These are phyloP conservation scores for Metschnikowia noctiluminum DNA, from an alignment of 805 yeast species.

Conservation along the genomic window DNA sequence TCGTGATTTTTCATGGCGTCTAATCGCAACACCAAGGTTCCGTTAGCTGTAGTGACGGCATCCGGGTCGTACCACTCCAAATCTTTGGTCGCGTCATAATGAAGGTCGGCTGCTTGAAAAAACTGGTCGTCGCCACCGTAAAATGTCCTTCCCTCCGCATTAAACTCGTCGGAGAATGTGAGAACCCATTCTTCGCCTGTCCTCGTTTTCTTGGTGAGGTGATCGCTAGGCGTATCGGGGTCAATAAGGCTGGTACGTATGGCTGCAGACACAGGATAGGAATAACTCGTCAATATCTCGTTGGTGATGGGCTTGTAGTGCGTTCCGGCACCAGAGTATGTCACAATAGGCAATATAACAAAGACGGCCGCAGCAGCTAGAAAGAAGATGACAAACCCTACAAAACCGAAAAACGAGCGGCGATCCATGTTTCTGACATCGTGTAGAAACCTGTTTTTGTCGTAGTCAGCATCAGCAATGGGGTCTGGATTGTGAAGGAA, in stretches of 20 bases:
- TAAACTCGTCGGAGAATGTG: slow-evolving; percentile 90
- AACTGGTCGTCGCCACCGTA: slow-evolving; percentile 90
- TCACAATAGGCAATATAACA: slow-evolving; percentile 76
- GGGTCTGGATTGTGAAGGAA: slow-evolving; percentile 96
- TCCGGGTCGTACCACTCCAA: slow-evolving; percentile 96
- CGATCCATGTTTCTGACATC: slow-evolving; percentile 67
- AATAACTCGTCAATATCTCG: slow-evolving; percentile 51
- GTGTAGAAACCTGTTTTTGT: slow-evolving; percentile 59
- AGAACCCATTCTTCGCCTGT: slow-evolving; percentile 52
- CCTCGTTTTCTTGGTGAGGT: slow-evolving; percentile 41
- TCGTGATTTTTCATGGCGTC: slow-evolving; percentile 82
- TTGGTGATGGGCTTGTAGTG: slow-evolving; percentile 29
- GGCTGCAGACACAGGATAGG: slow-evolving; percentile 55
- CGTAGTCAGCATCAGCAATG: slow-evolving; percentile 81
- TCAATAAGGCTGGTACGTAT: slow-evolving; percentile 63
- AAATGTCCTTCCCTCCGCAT: slow-evolving; percentile 84
- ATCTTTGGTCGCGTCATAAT: slow-evolving; percentile 85
- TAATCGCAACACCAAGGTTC: slow-evolving; percentile 63
- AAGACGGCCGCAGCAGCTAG: slow-evolving; percentile 65
- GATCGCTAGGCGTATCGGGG: slow-evolving; percentile 63
- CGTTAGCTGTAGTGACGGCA: slow-evolving; percentile 73
- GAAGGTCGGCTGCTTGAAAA: slow-evolving; percentile 79
- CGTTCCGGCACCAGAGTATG: slow-evolving; percentile 66
- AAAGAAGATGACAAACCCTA: slow-evolving; percentile 55
- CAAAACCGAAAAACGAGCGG: slow-evolving; percentile 56